Evolutionary conservation across 192 early-diverging fungal species (phyloP), one percentile per base, ranked within the genome.

Genomic region (Chytriomyces sp.): DNA sequence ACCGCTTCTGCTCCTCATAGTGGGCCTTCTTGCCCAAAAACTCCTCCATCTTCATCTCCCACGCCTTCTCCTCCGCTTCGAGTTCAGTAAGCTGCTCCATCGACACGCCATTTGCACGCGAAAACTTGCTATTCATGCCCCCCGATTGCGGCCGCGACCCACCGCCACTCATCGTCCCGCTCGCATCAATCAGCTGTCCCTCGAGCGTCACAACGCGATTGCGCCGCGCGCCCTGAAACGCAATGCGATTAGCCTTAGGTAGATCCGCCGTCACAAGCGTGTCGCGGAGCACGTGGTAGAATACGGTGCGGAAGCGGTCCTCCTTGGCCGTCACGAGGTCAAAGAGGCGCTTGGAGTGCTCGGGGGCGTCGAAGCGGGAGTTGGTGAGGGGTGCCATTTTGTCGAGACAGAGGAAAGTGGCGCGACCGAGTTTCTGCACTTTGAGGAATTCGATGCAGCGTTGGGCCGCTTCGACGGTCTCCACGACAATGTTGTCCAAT

Each of bases 151-250:
- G 85, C 55, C 83, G 82, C 12, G 70, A 86, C 25, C 95, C 96
- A 56, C 95, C 98, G 67, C 96, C 96, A 36, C 88, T 89, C 93
- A 99, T 94, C 5, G 95, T 91, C 73, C 98, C 96, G 5, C 90
- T 89, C 26, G 85, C 86, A 65, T 98, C 96, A 62, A 99, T 93
- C 53, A 98, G 76, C 56, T 93, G 86, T 2, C 98, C 96, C 56
- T 92, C 92, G 40, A 99, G 76, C 1, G 94, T 98, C 4, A 99
- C 98, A 5, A 98, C 95, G 33, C 96, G 87, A 84, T 89, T 92
- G n/a, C 94, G 86, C 30, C 81, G 82, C 33, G 68, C 64, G n/a
- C 92, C 91, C 2, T 83, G 83, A 72, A 89, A 99, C 0, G 98
- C 95, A 44, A 99, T 91, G 33, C 86, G 80, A 66, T 93, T 94